Percentiles rank a stretch among this genome's conserved stretches.
These are phyloP conservation scores for Sonneratia caseolaris DNA, from an alignment of 345 rosid genomes.

Conservation along the genomic window DNA sequence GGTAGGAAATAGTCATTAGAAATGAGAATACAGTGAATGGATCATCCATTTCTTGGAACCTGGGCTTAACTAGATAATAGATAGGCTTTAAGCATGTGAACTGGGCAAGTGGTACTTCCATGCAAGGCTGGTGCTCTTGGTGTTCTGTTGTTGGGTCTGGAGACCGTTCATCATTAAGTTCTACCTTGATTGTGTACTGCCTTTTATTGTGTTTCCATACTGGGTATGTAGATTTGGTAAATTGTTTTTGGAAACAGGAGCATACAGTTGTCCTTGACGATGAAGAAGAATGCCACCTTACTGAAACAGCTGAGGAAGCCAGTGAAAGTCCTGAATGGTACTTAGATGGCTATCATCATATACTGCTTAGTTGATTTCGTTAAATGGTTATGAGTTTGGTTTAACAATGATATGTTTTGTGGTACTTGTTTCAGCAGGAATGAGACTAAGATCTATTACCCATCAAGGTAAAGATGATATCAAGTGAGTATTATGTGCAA, in stretches of 20 bases:
- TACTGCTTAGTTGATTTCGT: conserved; percentile 1
- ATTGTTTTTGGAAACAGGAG: conserved; percentile 20
- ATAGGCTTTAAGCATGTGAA: too few species aligned
- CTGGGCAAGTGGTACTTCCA: neutral
- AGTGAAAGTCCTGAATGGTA: conserved; percentile 47
- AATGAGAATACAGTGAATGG: neutral
- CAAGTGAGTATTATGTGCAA: neutral
- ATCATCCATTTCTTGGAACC: neutral
- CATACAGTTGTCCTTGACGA: conserved; percentile 53
- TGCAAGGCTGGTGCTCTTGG: neutral
- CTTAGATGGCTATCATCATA: conserved; percentile 1
- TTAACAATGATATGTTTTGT: conserved; percentile 14
- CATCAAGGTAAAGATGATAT: conserved; percentile 45
- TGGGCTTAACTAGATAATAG: too few species aligned
- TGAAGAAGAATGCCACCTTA: conserved; percentile 50
- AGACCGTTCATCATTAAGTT: neutral
- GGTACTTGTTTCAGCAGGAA: conserved; percentile 37
- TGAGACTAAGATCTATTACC: conserved; percentile 49
- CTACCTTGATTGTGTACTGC: neutral
- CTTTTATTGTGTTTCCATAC: conserved; percentile 7
- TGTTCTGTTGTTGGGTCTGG: neutral
- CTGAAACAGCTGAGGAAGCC: conserved; percentile 20
- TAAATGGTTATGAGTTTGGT: conserved; percentile 3
- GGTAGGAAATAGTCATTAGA: neutral
- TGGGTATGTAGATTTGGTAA: conserved; percentile 6